Percentiles rank a stretch among this genome's conserved stretches.
Evolutionary conservation across 108 stramenopile genomes (phyloP).

Genomic region (Chaetoceros tenuissimus): DNA sequence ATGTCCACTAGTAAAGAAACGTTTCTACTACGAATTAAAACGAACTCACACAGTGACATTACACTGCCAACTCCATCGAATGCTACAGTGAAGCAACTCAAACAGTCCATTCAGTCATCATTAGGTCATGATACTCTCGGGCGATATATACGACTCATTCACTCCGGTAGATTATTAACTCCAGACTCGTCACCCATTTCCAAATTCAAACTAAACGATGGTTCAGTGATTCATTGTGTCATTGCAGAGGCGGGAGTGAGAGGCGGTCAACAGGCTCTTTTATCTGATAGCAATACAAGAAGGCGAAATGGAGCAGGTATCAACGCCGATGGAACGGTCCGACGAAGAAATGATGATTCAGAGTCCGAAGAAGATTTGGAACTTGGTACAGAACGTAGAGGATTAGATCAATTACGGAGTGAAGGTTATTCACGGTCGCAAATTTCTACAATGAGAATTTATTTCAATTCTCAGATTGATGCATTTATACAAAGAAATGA

Average conservation of each 20-base stretch:
- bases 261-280: constrained; percentile 21
- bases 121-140: background rate
- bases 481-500: constrained; percentile 26
- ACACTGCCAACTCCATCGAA: background rate
- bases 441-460: constrained; percentile 61
- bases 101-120: background rate
- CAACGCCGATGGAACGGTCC: background rate
- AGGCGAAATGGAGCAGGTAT: constrained; percentile 4
- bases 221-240: constrained; percentile 69
- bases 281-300: constrained; percentile 13
- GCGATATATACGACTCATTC: constrained; percentile 62
- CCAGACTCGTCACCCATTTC: constrained; percentile 48
- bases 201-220: constrained; percentile 32
- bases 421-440: constrained; percentile 52
- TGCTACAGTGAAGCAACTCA: background rate
- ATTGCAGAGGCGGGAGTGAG: constrained; percentile 36
- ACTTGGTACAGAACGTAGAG: constrained; percentile 33
- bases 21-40: no score
- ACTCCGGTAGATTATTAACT: constrained; percentile 59
- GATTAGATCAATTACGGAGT: constrained; percentile 74
- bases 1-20: no score
- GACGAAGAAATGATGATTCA: constrained; percentile 11
- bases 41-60: no score
- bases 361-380: constrained; percentile 25
- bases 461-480: constrained; percentile 73